phyloP scores from a whole-genome alignment of 202 grass and related monocot species.

The Saccharum hybrid region DNA sequence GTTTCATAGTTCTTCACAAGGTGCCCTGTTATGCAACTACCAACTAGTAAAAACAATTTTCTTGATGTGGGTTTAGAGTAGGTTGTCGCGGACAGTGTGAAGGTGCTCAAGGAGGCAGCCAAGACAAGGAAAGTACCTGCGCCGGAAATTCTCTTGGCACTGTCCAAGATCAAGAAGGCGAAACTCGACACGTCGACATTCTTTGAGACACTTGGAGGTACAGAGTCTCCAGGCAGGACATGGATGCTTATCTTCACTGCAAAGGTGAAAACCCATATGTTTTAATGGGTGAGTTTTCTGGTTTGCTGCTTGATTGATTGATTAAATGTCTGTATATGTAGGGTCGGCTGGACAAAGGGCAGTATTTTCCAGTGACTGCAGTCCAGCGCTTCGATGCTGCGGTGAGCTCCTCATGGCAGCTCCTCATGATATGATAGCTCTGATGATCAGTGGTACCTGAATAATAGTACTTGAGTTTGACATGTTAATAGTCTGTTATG shows the following conservation, averaged over 20 bases:
- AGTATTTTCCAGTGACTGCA: conserved; percentile 88
- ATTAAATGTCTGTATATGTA: conserved; percentile 41
- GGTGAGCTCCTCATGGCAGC: conserved; percentile 45
- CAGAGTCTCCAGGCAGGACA: conserved; percentile 80
- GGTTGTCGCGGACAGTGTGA: conserved; percentile 68
- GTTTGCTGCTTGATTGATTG: conserved; percentile 6
- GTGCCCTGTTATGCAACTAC: background rate
- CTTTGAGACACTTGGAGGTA: conserved; percentile 79
- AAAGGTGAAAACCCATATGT: conserved; percentile 39
- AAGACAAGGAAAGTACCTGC: conserved; percentile 76
- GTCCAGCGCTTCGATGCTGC: conserved; percentile 92
- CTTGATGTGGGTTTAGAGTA: conserved; percentile 45
- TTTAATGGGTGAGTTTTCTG: background rate
- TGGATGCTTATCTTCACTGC: conserved; percentile 99
- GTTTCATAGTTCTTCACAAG: background rate
- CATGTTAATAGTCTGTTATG: background rate
- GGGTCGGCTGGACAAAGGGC: conserved; percentile 75
- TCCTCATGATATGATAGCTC: background rate
- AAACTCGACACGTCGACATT: conserved; percentile 71
- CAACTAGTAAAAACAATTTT: background rate
- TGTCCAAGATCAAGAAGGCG: conserved; percentile 73
- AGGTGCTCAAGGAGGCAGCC: conserved; percentile 80
- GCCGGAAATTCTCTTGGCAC: conserved; percentile 60
- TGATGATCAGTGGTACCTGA: background rate
- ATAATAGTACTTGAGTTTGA: background rate